Evolutionary conservation across 176 grass and related monocot species (phyloP).

Genomic region (Ampelocalamus luodianensis): DNA sequence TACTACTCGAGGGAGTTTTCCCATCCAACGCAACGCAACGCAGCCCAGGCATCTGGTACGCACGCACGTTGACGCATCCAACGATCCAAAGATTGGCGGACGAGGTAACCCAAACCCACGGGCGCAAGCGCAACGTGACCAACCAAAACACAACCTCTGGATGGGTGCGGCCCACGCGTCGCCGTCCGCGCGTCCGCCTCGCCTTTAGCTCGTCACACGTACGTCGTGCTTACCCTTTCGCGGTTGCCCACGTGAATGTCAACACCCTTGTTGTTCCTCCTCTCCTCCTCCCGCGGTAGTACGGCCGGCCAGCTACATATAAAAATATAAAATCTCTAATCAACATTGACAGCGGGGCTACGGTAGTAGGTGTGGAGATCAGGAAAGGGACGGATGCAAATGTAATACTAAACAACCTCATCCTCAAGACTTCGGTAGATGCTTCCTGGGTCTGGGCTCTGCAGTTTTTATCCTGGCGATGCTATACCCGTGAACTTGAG

Average conservation of each 20-base stretch:
- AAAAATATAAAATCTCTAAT: neutral
- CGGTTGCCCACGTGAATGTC: constrained; percentile 24
- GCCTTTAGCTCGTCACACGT: neutral
- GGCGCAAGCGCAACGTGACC: neutral
- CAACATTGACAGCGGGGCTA: neutral
- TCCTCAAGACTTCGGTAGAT: neutral
- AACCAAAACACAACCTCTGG: neutral
- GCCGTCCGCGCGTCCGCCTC: neutral
- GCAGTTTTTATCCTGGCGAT: neutral
- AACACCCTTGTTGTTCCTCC: neutral
- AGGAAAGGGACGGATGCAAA: neutral
- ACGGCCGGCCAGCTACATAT: neutral
- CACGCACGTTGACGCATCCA: neutral
- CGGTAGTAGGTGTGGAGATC: neutral
- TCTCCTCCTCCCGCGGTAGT: neutral
- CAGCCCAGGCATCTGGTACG: neutral
- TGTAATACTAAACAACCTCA: neutral
- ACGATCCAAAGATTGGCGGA: neutral
- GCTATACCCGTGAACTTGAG: neutral
- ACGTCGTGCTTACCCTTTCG: neutral
- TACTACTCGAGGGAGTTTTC: neutral
- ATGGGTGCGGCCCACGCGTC: neutral
- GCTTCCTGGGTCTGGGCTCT: neutral
- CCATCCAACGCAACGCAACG: neutral
- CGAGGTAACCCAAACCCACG: neutral